Base-by-base conservation (phyloP, 352 stramenopile genomes). In the Thraustotheca clavata region DNA sequence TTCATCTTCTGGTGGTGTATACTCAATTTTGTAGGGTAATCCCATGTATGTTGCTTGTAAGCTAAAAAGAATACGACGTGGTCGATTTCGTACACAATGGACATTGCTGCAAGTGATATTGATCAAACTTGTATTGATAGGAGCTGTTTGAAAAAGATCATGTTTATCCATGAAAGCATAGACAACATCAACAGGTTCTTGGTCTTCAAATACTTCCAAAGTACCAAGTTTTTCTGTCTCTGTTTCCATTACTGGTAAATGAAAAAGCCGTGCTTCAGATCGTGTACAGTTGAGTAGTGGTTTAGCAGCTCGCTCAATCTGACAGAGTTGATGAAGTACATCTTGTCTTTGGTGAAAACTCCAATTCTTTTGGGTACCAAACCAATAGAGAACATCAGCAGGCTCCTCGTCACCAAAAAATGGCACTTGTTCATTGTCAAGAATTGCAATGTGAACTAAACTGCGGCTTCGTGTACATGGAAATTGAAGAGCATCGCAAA, bases 111-210 rank as follows among this genome's bases (percentile, higher is more conserved):
- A 92, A 8, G 87, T 80, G 12, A 86, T 67, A 60, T 84, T 69
- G 1, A 86, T 60, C 22, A 92, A 59, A 8, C 78, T 79, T 43
- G 77, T 87, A 73, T 92, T 92, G 55, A 92, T 69, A 40, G 83
- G 83, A 29, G 71, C 80, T 4, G 83, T 88, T 62, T 92, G 83
- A 66, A 92, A 90, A 26, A 92, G 49, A 43, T 92, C 83, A 70
- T 92, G 83, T 57, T 92, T 92, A 43, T 92, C 83, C 57, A 92
- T 75, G 50, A 92, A 92, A 18, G 83, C 76, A 59, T 92, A 90
- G n/a, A 92, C 79, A 32, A 87, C 72, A 48, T 92, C 83, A 1
- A 90, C 65, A 6, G 83, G 83, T 62, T 92, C 83, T 67, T 92
- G 83, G 27, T 76, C 83, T 60, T 90, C 83, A 38, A 87, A 73